Evolutionary conservation across 2,329 filamentous ascomycete genomes (phyloP), one percentile per base, ranked within the genome.

Genomic region (Ophiostoma novo-ulmi): DNA sequence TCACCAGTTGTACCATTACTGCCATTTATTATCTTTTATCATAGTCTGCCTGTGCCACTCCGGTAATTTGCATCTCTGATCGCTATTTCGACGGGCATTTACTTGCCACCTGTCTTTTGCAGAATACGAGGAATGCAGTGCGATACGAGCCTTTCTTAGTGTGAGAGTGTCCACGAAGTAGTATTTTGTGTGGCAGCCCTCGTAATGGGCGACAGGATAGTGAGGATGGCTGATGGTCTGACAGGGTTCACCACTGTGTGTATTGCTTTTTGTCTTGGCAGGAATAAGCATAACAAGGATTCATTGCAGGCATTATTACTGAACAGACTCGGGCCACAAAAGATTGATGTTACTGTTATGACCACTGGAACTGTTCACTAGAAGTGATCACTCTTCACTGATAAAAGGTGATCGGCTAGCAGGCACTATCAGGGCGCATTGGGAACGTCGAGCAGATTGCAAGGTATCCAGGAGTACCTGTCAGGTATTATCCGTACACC

Each of bases 261-360:
- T 26, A 61, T 35, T 61, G 58, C 44, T 13, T 48, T 35, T 22
- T 26, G 26, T 61, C 58, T 61, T 61, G 58, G 58, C 58, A 61
- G 22, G 58, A 61, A 61, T 61, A 61, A 61, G 58, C 58, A 61
- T 61, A 61, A 61, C 58, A 61, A 61, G 58, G 58, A 61, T 61
- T 26, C 26, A 35, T 35, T 31, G 26, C 48, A 55, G 48, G 48
- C 4, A 20, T 44, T 17, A 20, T 44, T 17, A 44, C 13, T 14
- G 14, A 44, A 44, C 41, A 31, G 31, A 31, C 31, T 31, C 31
- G 3, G 31, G 31, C 31, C 31, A 31, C 31, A 31, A 31, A 31
- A 31, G 41, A 48, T 20, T n/a, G 44, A 20, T 48, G 17, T 48
- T 2, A 20, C 44, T 20, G 17, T 14, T 13, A 17, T 31, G 41